A percentile compares a stretch with the other conserved stretches of the same genome.
phyloP scores from a whole-genome alignment of 139 green algal species.

The Diplosphaera chodatii region DNA sequence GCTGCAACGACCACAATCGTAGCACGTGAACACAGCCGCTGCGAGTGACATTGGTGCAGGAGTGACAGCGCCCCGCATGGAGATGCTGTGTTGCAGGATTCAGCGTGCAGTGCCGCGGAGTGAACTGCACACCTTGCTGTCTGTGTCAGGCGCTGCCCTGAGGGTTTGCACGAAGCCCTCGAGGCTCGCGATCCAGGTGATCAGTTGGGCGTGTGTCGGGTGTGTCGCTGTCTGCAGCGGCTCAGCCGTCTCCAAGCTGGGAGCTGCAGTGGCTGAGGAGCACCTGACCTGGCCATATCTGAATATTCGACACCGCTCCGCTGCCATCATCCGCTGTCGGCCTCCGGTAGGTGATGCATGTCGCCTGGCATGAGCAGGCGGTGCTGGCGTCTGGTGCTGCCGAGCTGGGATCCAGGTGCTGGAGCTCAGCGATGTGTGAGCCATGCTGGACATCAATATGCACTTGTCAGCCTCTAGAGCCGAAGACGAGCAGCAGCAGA shows the following conservation, averaged over 20 bases:
- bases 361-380: neutral
- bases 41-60: no score
- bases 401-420: neutral
- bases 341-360: no score
- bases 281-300: neutral
- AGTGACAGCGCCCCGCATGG: no score
- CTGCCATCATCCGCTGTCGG: neutral
- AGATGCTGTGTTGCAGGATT: no score
- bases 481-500: no score
- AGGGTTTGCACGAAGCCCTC: constrained; percentile 5
- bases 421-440: neutral
- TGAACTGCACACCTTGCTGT: constrained; percentile 20
- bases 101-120: no score
- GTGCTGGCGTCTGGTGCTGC: neutral
- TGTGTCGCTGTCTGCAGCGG: neutral
- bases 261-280: neutral
- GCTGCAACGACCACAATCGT: neutral
- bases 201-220: neutral
- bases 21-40: neutral
- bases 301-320: neutral
- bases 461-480: no score
- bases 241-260: neutral
- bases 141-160: neutral
- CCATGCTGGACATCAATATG: neutral
- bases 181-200: neutral